These are phyloP conservation scores for Chenopodium album DNA, from an alignment of 148 eudicot genomes.

Conservation along the genomic window DNA sequence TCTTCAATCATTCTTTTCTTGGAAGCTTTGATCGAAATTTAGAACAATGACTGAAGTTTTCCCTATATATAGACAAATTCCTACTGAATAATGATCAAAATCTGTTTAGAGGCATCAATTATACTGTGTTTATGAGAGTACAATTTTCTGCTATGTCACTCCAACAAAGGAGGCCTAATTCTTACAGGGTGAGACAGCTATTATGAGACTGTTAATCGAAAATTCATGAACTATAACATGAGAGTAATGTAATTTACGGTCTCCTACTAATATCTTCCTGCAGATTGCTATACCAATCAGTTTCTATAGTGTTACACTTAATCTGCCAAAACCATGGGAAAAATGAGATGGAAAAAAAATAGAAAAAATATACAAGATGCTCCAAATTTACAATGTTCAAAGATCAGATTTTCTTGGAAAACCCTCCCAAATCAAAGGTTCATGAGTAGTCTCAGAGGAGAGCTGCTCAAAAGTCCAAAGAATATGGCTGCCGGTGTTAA, in stretches of 20 bases:
- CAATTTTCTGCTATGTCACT: too few relatives aligned
- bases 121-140: too few relatives aligned
- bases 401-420: constrained; percentile 15
- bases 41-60: background rate
- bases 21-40: background rate
- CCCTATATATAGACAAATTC: too few relatives aligned
- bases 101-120: background rate
- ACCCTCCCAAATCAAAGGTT: constrained; percentile 5
- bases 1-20: background rate
- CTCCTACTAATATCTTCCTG: constrained; percentile 3
- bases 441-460: background rate
- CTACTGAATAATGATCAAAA: background rate
- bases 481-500: background rate
- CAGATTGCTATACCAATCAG: constrained; percentile 20
- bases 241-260: background rate
- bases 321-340: constrained; percentile 13
- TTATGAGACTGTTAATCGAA: background rate
- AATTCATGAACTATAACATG: background rate
- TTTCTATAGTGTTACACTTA: constrained; percentile 20
- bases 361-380: constrained; percentile 27
- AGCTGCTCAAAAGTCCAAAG: background rate
- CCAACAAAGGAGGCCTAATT: background rate
- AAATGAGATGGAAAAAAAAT: background rate
- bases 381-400: constrained; percentile 29
- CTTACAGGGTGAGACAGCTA: background rate